Base-by-base conservation (phyloP, 2,329 filamentous ascomycete species). In the Fusarium sp. region DNA sequence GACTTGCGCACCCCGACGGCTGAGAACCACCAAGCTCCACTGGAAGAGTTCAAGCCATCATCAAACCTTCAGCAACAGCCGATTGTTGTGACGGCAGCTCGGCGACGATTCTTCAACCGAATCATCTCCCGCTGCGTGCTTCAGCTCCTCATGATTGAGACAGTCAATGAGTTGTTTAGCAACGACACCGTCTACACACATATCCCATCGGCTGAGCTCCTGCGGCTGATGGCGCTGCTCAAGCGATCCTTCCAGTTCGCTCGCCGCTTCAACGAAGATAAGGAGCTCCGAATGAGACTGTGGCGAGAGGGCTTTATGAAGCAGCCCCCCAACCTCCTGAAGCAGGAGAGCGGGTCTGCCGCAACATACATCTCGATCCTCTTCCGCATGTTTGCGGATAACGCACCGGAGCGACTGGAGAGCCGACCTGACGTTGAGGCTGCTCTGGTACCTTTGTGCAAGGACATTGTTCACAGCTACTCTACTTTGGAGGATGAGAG, bases 221-320 rank as follows among this genome's bases (percentile, higher is more conserved):
- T 99, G 22, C 92, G 95, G 4, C 88, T 99, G 16, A 99, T 99
- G 97, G 91, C 90, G 1, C 88, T 99, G 1, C 88, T 99, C 33
- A 99, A 99, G 85, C 97, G 97, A 81, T 97, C 93, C 31, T 99
- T 98, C 84, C 92, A 97, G 69, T 99, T 99, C 77, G 97, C 97
- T 52, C 95, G 97, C 80, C 94, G 93, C 78, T 99, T 99, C 88
- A 99, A 99, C 83, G 95, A 95, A 73, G 95, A 99, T 84, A 97
- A 98, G 84, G 97, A 98, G 76, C 87, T 99, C 41, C 92, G 97
- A 54, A 97, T 97, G 89, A 91, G 94, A 20, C 88, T 99, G 20
- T 99, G 97, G 95, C 90, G 95, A 60, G 97, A 99, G 82, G 97
- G 97, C 1, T 99, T 99, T 88, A 99, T 99, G 97, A 98, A 97